phyloP scores from a whole-genome alignment of 495 filamentous ascomycete species.

The Penicillium alfredii region DNA sequence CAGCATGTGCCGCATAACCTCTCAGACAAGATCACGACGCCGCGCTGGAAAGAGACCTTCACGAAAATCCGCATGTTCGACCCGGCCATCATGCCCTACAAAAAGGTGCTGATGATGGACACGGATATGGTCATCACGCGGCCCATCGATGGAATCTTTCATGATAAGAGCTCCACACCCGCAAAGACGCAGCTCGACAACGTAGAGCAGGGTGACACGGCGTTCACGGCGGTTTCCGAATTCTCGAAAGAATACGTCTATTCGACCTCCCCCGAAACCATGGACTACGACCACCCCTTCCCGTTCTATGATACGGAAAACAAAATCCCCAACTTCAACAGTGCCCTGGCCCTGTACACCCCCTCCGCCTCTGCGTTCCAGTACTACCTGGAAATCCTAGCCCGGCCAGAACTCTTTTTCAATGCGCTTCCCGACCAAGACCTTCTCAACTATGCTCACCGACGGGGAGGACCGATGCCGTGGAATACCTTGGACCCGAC shows the following conservation, averaged over 20 bases:
- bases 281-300: neutral
- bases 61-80: neutral
- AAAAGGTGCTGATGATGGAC: neutral
- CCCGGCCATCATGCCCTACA: neutral
- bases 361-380: conserved; percentile 3
- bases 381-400: conserved; percentile 2
- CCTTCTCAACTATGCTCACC: conserved; percentile 40
- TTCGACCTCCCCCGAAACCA: neutral
- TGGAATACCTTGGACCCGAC: conserved; percentile 31
- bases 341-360: conserved; percentile 3
- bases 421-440: conserved; percentile 28
- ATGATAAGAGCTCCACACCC: neutral
- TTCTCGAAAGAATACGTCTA: neutral
- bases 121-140: neutral
- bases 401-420: conserved; percentile 3
- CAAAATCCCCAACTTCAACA: conserved; percentile 1
- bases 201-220: too few species aligned
- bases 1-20: neutral
- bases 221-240: too few species aligned
- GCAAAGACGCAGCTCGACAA: too few species aligned
- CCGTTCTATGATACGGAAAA: conserved; percentile 31
- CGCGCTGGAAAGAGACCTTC: neutral
- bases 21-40: neutral
- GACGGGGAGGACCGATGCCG: conserved; percentile 38
- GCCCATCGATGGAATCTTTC: neutral